phyloP scores from a whole-genome alignment of 2,329 filamentous ascomycete species.

The Trichophaea hybrida region DNA sequence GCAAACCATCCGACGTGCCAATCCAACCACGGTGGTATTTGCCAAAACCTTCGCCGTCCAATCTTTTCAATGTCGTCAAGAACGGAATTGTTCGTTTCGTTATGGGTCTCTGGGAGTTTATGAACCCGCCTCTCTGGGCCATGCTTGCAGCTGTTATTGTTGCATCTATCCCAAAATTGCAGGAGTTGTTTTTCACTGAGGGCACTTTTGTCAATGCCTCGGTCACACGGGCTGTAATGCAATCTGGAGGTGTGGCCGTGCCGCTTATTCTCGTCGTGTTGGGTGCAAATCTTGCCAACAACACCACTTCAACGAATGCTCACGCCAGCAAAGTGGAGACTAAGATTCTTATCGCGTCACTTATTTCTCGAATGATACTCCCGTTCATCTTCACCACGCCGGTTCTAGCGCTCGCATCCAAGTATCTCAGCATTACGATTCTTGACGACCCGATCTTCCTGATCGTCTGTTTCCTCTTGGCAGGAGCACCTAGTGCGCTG shows the following conservation, averaged over 20 bases:
- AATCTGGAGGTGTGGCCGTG: conserved; percentile 81
- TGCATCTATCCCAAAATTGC: conserved; percentile 69
- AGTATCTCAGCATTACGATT: conserved; percentile 84
- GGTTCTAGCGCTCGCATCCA: conserved; percentile 70
- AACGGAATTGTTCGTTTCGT: conserved; percentile 39
- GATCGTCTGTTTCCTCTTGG: conserved; percentile 91
- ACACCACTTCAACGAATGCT: conserved; percentile 43
- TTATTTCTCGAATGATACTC: conserved; percentile 81
- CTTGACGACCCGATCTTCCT: conserved; percentile 96
- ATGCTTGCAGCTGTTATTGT: conserved; percentile 88
- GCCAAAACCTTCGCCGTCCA: conserved; percentile 5
- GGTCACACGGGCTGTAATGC: conserved; percentile 70
- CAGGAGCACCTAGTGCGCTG: conserved; percentile 80
- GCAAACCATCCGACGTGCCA: neutral
- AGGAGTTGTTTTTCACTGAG: conserved; percentile 72
- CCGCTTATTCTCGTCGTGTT: conserved; percentile 90
- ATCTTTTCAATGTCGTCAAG: conserved; percentile 33
- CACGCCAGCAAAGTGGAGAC: conserved; percentile 44
- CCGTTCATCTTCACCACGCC: conserved; percentile 88
- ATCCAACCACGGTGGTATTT: conserved; percentile 12
- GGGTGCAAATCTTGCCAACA: conserved; percentile 84
- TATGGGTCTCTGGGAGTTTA: conserved; percentile 71
- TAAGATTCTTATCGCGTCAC: conserved; percentile 69
- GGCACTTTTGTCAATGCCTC: conserved; percentile 88
- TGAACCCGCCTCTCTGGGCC: conserved; percentile 96